Evolutionary conservation across 352 stramenopile genomes (phyloP).

Genomic region (Elongisporangium prolatum): DNA sequence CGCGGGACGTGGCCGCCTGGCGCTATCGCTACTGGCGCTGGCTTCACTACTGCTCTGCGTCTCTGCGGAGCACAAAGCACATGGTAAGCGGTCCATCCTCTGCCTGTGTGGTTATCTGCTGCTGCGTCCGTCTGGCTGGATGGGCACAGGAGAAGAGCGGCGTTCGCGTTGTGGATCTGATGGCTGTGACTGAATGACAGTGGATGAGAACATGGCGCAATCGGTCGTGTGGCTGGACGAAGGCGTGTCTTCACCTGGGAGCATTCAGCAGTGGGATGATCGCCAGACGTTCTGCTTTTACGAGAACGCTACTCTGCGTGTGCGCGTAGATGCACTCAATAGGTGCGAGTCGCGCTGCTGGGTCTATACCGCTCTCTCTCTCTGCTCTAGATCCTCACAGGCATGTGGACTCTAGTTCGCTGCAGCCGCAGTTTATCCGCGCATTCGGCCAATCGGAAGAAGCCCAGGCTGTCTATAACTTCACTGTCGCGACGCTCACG

Average conservation of each 20-base stretch:
- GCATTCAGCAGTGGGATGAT: conserved; percentile 52
- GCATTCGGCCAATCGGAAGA: conserved; percentile 59
- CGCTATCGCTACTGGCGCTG: neutral
- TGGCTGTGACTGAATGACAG: neutral
- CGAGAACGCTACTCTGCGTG: conserved; percentile 65
- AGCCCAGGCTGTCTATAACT: conserved; percentile 41
- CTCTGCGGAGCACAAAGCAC: neutral
- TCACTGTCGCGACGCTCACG: conserved; percentile 41
- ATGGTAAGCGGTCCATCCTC: neutral
- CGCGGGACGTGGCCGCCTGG: neutral
- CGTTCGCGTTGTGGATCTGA: neutral
- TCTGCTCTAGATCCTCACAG: neutral
- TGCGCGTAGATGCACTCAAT: conserved; percentile 68
- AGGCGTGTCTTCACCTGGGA: conserved; percentile 16
- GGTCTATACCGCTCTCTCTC: conserved; percentile 3
- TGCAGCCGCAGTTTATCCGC: conserved; percentile 68
- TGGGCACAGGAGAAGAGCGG: neutral
- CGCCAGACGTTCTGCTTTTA: conserved; percentile 74
- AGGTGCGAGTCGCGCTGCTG: conserved; percentile 35
- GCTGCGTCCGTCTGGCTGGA: neutral
- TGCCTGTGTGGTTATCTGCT: neutral
- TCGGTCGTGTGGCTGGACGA: conserved; percentile 56
- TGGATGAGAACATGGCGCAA: conserved; percentile 1
- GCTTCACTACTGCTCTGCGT: neutral
- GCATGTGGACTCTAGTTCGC: conserved; percentile 20